Conservation (phyloP, 192 early-diverging fungal genomes). For the Gaertneriomyces semiglobifer region DNA sequence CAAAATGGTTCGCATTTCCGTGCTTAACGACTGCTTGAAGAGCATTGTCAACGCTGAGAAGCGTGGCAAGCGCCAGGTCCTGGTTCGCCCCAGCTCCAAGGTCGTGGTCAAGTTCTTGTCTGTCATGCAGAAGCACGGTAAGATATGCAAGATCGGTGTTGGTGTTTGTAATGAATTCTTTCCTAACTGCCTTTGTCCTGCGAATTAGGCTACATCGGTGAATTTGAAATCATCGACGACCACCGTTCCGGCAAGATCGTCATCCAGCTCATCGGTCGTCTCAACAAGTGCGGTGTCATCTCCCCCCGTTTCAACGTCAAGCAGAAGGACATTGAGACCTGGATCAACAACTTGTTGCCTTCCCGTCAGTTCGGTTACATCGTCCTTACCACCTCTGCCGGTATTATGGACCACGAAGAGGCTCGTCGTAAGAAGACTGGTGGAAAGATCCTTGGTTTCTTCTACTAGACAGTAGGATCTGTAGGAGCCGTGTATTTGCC, state of each 20-base stretch:
- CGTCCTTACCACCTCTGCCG: constrained; percentile 85
- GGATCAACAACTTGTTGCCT: constrained; percentile 94
- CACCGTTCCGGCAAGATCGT: constrained; percentile 98
- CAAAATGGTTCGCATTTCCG: constrained; percentile 95
- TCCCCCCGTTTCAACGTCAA: constrained; percentile 98
- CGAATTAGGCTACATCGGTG: constrained; percentile 89
- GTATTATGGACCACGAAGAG: constrained; percentile 99
- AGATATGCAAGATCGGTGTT: constrained; percentile 28
- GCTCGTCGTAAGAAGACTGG: constrained; percentile 94
- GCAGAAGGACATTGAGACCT: constrained; percentile 91
- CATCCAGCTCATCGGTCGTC: constrained; percentile 94
- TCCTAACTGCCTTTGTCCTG: constrained; percentile 7
- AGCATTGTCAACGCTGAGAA: constrained; percentile 99
- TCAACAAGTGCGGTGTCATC: constrained; percentile 99
- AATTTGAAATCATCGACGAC: constrained; percentile 98
- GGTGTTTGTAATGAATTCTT: constrained; percentile 8
- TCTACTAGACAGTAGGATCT: constrained; percentile 63
- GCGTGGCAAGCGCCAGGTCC: constrained; percentile 95
- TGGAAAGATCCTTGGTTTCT: constrained; percentile 97
- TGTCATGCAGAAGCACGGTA: constrained; percentile 98
- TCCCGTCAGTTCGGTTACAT: constrained; percentile 99
- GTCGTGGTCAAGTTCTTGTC: constrained; percentile 98
- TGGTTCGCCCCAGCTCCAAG: constrained; percentile 96
- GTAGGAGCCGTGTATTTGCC: not conserved
- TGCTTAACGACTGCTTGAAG: constrained; percentile 91